These are phyloP conservation scores for Myriosclerotinia scirpicola DNA, from an alignment of 2,329 filamentous ascomycete genomes.

Conservation along the genomic window DNA sequence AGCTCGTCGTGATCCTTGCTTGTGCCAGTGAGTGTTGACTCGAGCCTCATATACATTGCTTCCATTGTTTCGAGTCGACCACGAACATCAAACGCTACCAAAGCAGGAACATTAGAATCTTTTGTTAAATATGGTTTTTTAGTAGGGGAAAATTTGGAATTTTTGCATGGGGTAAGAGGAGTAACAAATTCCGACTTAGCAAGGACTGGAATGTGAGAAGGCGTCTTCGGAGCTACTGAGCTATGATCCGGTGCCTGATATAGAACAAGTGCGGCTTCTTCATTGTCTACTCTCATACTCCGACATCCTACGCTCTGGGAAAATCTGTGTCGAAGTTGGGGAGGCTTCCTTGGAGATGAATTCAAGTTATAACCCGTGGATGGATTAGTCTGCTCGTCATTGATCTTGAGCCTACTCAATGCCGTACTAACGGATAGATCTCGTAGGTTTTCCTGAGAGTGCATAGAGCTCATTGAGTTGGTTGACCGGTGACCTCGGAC, in stretches of 20 bases:
- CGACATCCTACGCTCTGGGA: slow-evolving; percentile 31
- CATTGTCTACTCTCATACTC: slow-evolving; percentile 31
- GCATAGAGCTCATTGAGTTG: slow-evolving; percentile 30
- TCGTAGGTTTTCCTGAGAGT: slow-evolving; percentile 34
- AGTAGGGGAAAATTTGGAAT: slow-evolving; percentile 42
- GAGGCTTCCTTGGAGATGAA: slow-evolving; percentile 24
- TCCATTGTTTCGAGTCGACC: slow-evolving; percentile 76
- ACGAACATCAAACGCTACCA: slow-evolving; percentile 77
- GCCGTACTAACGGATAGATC: slow-evolving; percentile 43
- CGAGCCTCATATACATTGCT: slow-evolving; percentile 67
- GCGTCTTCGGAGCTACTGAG: slow-evolving; percentile 39
- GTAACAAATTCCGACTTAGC: slow-evolving; percentile 35
- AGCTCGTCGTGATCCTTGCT: slow-evolving; percentile 66
- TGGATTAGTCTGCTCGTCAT: slow-evolving; percentile 27
- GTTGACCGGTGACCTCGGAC: slow-evolving; percentile 39
- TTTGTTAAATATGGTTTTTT: slow-evolving; percentile 63
- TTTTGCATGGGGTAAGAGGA: slow-evolving; percentile 44
- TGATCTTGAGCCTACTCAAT: slow-evolving; percentile 40
- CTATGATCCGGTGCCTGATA: slow-evolving; percentile 32
- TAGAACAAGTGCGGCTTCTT: slow-evolving; percentile 35
- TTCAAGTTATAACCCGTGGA: slow-evolving; percentile 28
- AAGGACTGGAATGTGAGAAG: slow-evolving; percentile 40
- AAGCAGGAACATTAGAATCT: slow-evolving; percentile 67
- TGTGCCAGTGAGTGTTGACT: slow-evolving; percentile 69
- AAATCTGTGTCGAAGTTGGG: slow-evolving; percentile 29